Evolutionary conservation across 2,329 filamentous ascomycete species (phyloP).

Genomic region (Fusarium gaditjirri): DNA sequence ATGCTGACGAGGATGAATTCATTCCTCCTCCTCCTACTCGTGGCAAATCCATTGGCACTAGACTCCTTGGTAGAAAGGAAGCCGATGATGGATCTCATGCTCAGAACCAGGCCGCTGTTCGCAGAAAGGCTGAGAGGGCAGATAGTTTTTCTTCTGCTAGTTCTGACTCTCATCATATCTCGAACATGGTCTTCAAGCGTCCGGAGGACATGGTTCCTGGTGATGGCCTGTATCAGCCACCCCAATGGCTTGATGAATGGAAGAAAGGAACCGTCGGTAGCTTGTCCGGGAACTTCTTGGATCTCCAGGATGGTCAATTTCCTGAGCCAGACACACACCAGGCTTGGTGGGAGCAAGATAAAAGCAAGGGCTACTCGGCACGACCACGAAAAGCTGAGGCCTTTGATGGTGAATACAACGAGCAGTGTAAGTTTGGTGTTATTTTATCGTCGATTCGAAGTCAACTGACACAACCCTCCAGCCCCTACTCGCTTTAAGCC

Average conservation of each 20-base stretch:
- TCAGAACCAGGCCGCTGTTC: constrained; percentile 29
- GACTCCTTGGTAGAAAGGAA: constrained; percentile 20
- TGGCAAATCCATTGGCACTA: constrained; percentile 34
- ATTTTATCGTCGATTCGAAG: background rate
- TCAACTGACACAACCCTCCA: constrained; percentile 41
- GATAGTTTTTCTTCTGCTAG: constrained; percentile 46
- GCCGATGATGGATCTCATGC: constrained; percentile 11
- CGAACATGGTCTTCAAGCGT: constrained; percentile 56
- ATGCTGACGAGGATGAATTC: constrained; percentile 45
- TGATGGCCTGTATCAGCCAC: constrained; percentile 67
- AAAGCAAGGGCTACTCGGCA: constrained; percentile 57
- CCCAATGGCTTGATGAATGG: constrained; percentile 77
- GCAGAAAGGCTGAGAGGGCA: constrained; percentile 44
- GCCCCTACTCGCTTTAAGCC: constrained; percentile 82
- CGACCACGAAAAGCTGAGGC: constrained; percentile 68
- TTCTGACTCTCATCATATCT: constrained; percentile 52
- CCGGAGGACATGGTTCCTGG: constrained; percentile 58
- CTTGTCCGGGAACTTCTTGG: constrained; percentile 67
- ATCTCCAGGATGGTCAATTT: constrained; percentile 61
- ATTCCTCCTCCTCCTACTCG: constrained; percentile 37
- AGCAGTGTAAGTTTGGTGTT: constrained; percentile 60
- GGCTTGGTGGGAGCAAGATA: constrained; percentile 81
- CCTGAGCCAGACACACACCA: constrained; percentile 60
- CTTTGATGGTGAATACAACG: constrained; percentile 75
- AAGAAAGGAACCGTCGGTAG: constrained; percentile 72